Conservation (phyloP, 768 basidiomycete genomes). For the Botryobasidium botryosum region DNA sequence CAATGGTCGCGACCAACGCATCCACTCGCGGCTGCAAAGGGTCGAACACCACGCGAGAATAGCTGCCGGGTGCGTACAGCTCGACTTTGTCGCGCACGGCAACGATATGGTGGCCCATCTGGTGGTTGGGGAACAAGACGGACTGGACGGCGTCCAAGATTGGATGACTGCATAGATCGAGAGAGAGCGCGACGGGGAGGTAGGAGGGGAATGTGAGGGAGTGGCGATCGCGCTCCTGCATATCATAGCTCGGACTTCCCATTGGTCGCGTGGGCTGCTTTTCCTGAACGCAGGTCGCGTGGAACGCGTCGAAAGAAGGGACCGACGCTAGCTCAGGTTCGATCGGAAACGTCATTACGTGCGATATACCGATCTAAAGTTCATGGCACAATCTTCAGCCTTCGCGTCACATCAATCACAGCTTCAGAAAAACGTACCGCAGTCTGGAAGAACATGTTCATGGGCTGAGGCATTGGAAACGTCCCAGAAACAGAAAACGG, state of each 20-base stretch:
- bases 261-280: background rate
- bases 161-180: slow-evolving; percentile 68
- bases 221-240: slow-evolving; percentile 29
- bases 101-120: slow-evolving; percentile 51
- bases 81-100: slow-evolving; percentile 54
- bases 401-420: background rate
- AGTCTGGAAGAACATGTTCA: slow-evolving; percentile 7
- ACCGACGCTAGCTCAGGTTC: slow-evolving; percentile 3
- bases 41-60: slow-evolving; percentile 14
- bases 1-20: slow-evolving; percentile 45
- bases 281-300: slow-evolving; percentile 7
- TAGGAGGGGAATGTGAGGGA: slow-evolving; percentile 56
- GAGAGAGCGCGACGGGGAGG: slow-evolving; percentile 54
- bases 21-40: slow-evolving; percentile 26
- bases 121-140: slow-evolving; percentile 53
- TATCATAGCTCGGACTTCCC: slow-evolving; percentile 1
- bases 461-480: slow-evolving; percentile 5
- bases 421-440: slow-evolving; percentile 6
- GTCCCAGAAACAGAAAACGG: slow-evolving; percentile 8
- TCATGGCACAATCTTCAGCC: background rate
- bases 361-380: slow-evolving; percentile 7
- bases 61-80: slow-evolving; percentile 39
- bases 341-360: slow-evolving; percentile 7
- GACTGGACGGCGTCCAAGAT: slow-evolving; percentile 61
- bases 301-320: slow-evolving; percentile 8